A percentile compares a stretch with the other conserved stretches of the same genome.
Evolutionary conservation across 495 filamentous ascomycete genomes (phyloP).

Genomic region (Penicillium psychrofluorescens): DNA sequence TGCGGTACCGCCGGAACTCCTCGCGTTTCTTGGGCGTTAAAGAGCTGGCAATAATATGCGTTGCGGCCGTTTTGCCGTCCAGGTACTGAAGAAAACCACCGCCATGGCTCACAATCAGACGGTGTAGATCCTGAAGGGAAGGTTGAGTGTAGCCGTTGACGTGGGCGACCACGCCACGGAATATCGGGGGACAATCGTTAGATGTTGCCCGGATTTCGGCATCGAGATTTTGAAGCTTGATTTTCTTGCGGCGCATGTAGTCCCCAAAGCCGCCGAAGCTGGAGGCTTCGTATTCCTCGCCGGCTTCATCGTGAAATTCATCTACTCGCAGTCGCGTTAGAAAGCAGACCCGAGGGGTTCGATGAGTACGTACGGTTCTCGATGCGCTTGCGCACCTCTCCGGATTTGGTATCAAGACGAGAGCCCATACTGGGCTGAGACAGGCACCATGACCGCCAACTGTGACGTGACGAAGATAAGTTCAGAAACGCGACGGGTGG

Average conservation of each 20-base stretch:
- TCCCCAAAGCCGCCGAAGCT: constrained; percentile 82
- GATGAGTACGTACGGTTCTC: constrained; percentile 46
- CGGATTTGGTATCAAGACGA: constrained; percentile 67
- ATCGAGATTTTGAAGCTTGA: constrained; percentile 92
- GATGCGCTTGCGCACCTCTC: constrained; percentile 74
- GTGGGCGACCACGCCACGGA: constrained; percentile 80
- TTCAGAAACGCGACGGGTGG: too few species aligned
- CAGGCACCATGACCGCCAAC: constrained; percentile 11
- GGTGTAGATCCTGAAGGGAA: constrained; percentile 77
- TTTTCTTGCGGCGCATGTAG: constrained; percentile 89
- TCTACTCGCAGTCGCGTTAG: constrained; percentile 29
- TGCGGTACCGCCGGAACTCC: constrained; percentile 77
- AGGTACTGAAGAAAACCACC: constrained; percentile 91
- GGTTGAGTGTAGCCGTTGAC: constrained; percentile 94
- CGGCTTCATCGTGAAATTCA: constrained; percentile 60
- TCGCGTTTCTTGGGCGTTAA: constrained; percentile 86
- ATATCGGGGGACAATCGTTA: constrained; percentile 68
- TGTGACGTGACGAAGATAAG: not conserved
- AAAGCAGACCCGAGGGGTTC: not conserved
- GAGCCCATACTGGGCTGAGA: constrained; percentile 62
- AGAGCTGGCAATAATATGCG: constrained; percentile 87
- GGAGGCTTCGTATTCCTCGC: constrained; percentile 86
- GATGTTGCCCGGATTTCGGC: constrained; percentile 64
- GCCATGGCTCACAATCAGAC: constrained; percentile 79
- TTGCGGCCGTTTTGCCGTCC: constrained; percentile 87